A percentile compares a stretch with the other conserved stretches of the same genome.
Evolutionary conservation across 176 grass and related monocot species (phyloP).

Genomic region (Lolium rigidum): DNA sequence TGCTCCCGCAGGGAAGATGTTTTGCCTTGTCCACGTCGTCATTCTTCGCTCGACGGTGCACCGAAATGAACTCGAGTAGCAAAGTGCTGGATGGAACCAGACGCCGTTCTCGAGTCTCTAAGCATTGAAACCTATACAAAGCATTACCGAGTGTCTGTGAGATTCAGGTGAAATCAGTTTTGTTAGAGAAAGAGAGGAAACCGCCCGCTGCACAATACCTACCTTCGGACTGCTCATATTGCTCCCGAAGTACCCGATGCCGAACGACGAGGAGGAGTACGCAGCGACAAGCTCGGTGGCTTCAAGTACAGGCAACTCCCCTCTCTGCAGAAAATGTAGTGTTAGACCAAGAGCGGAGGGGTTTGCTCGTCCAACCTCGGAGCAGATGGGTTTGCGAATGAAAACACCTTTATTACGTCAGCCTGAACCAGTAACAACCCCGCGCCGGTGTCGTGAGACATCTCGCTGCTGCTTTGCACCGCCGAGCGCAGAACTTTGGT

Average conservation of each 20-base stretch:
- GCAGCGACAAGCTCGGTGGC: conserved; percentile 78
- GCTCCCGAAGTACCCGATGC: conserved; percentile 79
- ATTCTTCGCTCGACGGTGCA: conserved; percentile 34
- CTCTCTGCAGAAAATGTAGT: conserved; percentile 42
- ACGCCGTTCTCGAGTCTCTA: conserved; percentile 35
- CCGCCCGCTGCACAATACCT: background rate
- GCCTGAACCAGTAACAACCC: conserved; percentile 88
- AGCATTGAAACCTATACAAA: conserved; percentile 63
- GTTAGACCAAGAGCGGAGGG: conserved; percentile 2
- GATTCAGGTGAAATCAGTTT: background rate
- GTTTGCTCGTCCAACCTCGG: conserved; percentile 1
- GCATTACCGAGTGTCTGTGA: background rate
- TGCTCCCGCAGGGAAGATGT: background rate
- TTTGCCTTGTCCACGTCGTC: background rate
- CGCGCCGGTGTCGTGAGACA: conserved; percentile 72
- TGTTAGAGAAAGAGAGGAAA: background rate
- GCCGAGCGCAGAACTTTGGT: conserved; percentile 65
- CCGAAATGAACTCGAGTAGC: conserved; percentile 57
- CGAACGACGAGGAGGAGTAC: conserved; percentile 86
- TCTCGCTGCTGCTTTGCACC: conserved; percentile 64
- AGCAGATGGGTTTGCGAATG: conserved; percentile 13
- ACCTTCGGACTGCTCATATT: conserved; percentile 84
- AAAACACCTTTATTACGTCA: conserved; percentile 66
- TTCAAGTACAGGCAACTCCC: conserved; percentile 49
- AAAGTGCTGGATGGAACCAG: conserved; percentile 60